Evolutionary conservation across 2,329 filamentous ascomycete genomes (phyloP), one percentile per base, ranked within the genome.

Genomic region (Penicillium thymicola): DNA sequence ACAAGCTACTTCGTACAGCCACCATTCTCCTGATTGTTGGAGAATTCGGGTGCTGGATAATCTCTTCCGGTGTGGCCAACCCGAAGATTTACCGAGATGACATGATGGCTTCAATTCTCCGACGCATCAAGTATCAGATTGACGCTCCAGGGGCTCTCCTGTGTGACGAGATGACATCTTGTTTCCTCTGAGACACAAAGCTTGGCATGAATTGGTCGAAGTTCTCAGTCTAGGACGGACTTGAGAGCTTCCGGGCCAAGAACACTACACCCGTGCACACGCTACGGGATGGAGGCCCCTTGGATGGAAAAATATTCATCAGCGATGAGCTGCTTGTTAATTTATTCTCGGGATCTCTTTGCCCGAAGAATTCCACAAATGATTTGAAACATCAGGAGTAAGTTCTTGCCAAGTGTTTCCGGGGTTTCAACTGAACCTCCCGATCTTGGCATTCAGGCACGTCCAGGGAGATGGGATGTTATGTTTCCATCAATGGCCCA

Each of bases 51-150:
- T 40, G 38, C 21, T 48, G 51, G 16, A 48, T 28, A 30, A 45
- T 37, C 18, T 49, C 6, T 14, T 34, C 32, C 21, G 28, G 38
- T 3, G n/a, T 14, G 45, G 30, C 25, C 32, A 11, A 38, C n/a
- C 28, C 21, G 30, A 49, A 41, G 32, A 37, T 57, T 28, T 10
- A 40, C 41, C 50, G 30, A 36, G 36, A 49, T 59, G 59, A 48
- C 25, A 36, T 30, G 41, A 21, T 14, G 41, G 16, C 8, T 27
- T 16, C 50, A 55, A 47, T 54, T 59, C 41, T 62, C 58, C 58
- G 60, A 61, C 56, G 25, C 3, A 8, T 14, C 32, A 51, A 41
- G 60, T 59, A 28, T 61, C 59, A 62, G 48, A 37, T 7, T 57
- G 43, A 42, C 14, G 27, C 21, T 34, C 32, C 34, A 37, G 42